Percentiles rank a stretch among this genome's conserved stretches.
phyloP scores from a whole-genome alignment of 139 green algal genomes.

The Diplosphaera chodatii region DNA sequence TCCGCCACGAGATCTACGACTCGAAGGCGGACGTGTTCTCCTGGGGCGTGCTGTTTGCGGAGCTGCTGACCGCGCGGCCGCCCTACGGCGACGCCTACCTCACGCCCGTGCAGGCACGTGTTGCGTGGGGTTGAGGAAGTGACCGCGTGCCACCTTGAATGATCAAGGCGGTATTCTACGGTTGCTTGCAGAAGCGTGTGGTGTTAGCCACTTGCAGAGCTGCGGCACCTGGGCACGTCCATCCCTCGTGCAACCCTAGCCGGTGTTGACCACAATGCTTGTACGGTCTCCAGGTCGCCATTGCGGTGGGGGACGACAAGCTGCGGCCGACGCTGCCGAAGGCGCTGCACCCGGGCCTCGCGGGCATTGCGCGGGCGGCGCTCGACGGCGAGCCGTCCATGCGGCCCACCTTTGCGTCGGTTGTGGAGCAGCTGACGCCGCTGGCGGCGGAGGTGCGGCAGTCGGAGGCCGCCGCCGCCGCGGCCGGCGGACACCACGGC shows the following conservation, averaged over 20 bases:
- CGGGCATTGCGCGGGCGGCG: conserved; percentile 25
- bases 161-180: too few relatives aligned
- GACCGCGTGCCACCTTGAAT: too few relatives aligned
- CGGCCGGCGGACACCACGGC: too few relatives aligned
- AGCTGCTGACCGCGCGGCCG: conserved; percentile 51
- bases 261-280: too few relatives aligned
- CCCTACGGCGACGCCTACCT: conserved; percentile 64
- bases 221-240: too few relatives aligned
- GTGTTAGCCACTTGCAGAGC: too few relatives aligned
- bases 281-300: conserved; percentile 25
- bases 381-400: conserved; percentile 54
- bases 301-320: conserved; percentile 48
- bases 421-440: conserved; percentile 29
- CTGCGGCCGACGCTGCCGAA: conserved; percentile 44
- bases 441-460: conserved; percentile 12
- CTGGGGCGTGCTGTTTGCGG: conserved; percentile 71
- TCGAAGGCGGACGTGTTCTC: conserved; percentile 72
- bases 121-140: too few relatives aligned
- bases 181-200: not conserved
- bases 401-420: conserved; percentile 46
- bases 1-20: conserved; percentile 53
- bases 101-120: conserved; percentile 65
- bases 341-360: conserved; percentile 25
- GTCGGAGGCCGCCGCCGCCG: not conserved
- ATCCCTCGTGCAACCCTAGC: too few relatives aligned